phyloP scores from a whole-genome alignment of 345 rosid genomes.

The Odontarrhena argentea region DNA sequence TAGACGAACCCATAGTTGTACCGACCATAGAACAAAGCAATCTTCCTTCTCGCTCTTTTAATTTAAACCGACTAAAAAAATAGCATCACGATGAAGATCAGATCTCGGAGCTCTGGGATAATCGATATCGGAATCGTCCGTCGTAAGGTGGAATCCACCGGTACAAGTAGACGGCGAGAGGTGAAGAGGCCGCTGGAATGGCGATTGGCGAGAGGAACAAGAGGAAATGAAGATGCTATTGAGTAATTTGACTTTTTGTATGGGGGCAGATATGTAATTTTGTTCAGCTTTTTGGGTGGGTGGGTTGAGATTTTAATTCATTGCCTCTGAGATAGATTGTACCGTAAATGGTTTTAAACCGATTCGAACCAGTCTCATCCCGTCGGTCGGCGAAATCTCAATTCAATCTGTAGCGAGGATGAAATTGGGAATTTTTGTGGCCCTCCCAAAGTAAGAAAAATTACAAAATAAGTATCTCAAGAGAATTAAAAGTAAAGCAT shows the following conservation, averaged over 20 bases:
- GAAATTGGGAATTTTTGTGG: too few species aligned
- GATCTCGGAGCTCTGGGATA: conserved; percentile 24
- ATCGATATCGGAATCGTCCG: conserved; percentile 19
- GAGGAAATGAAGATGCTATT: neutral
- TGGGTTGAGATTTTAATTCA: conserved; percentile 13
- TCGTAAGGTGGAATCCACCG: conserved; percentile 9
- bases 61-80: conserved; percentile 17
- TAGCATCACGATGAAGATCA: conserved; percentile 25
- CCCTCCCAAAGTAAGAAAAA: too few species aligned
- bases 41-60: conserved; percentile 7
- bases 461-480: too few species aligned
- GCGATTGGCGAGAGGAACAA: conserved; percentile 22
- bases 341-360: neutral
- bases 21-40: conserved; percentile 6
- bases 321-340: too few species aligned
- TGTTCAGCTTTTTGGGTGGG: conserved; percentile 17
- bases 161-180: conserved; percentile 21
- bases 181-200: conserved; percentile 34
- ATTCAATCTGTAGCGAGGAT: too few species aligned
- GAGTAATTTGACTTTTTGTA: conserved; percentile 36
- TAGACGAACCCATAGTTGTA: conserved; percentile 60
- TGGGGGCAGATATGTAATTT: conserved; percentile 20
- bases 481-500: too few species aligned
- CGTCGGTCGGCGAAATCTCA: too few species aligned
- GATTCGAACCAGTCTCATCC: neutral